Evolutionary conservation across 164 flowering plant genomes (phyloP).

Genomic region (Vitis cinerea): DNA sequence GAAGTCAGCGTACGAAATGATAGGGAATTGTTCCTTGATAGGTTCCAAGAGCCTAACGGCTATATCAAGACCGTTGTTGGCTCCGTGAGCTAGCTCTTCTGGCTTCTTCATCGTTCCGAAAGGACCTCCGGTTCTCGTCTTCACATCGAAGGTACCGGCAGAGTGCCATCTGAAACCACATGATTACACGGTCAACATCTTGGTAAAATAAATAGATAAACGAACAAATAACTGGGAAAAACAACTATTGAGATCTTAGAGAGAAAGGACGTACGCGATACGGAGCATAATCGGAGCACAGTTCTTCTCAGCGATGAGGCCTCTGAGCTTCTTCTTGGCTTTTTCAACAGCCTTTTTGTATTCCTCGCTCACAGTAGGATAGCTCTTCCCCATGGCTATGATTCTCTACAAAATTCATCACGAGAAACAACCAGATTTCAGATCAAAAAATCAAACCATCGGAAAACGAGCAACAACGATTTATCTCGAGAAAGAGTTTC

Average conservation of each 20-base stretch:
- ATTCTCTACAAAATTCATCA: slow-evolving; percentile 4
- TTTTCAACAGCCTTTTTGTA: slow-evolving; percentile 75
- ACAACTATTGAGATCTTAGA: background rate
- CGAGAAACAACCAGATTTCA: background rate
- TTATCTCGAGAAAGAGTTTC: too few relatives aligned
- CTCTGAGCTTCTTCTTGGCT: slow-evolving; percentile 80
- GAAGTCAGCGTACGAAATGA: slow-evolving; percentile 69
- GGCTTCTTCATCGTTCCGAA: slow-evolving; percentile 81
- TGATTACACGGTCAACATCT: background rate
- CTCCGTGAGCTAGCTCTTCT: slow-evolving; percentile 63
- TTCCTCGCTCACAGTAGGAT: slow-evolving; percentile 83
- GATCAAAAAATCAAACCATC: background rate
- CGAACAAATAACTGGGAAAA: background rate
- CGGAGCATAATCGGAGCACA: slow-evolving; percentile 95
- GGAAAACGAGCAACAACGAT: background rate
- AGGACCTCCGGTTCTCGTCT: slow-evolving; percentile 84
- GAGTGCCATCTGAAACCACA: slow-evolving; percentile 80
- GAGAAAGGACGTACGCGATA: slow-evolving; percentile 53
- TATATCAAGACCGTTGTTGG: slow-evolving; percentile 82
- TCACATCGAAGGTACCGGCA: slow-evolving; percentile 84
- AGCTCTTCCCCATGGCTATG: slow-evolving; percentile 66
- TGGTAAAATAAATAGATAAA: too few relatives aligned
- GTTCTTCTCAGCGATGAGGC: slow-evolving; percentile 72
- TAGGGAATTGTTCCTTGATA: slow-evolving; percentile 80
- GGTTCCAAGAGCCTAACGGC: slow-evolving; percentile 82